Evolutionary conservation across 768 basidiomycete genomes (phyloP), one percentile per base, ranked within the genome.

Genomic region (Hygrocybe punicea): DNA sequence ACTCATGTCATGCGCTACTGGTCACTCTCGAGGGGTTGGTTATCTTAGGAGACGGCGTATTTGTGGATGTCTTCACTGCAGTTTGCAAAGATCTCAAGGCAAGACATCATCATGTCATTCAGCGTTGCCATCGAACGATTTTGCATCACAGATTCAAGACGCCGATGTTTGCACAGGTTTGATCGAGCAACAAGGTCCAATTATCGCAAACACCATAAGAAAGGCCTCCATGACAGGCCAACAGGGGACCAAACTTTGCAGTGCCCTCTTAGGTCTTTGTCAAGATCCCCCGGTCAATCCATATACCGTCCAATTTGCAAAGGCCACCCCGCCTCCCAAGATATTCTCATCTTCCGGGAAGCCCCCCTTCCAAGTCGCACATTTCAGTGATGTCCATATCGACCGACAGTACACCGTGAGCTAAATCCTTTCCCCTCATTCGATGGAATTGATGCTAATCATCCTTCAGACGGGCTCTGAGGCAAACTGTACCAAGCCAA

Each of bases 361-460:
- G 48, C 21, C 69, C 19, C 78, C 83, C 1, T 78, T 85, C 64
- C 76, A 81, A 59, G 81, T 85, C 6, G 77, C 78, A 0, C 85
- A 86, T 63, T 78, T 86, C 64, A 83, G 81, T 61, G 85, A 85
- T 63, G 79, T 80, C 4, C 85, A 86, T 60, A 80, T 86, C 35
- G 85, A 85, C 61, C 71, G 82, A 29, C 61, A 74, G 6, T 85
- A 85, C 62, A 69, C 73, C 19, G 83, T 83, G 59, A 53, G 77
- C 25, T 16, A 9, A 6, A 21, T 34, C 7, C 33, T 24, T 24
- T n/a, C 39, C 40, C n/a, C 10, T 9, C 10, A 9, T 14, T n/a
- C 24, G 16, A 2, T 23, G 37, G 13, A 21, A 6, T 34, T 2
- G 23, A 16, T 42, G 23, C 40, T 21, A n/a, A 36, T 21, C 11